Base-by-base conservation (phyloP, 139 green algal genomes). In the Penium margaritaceum region DNA sequence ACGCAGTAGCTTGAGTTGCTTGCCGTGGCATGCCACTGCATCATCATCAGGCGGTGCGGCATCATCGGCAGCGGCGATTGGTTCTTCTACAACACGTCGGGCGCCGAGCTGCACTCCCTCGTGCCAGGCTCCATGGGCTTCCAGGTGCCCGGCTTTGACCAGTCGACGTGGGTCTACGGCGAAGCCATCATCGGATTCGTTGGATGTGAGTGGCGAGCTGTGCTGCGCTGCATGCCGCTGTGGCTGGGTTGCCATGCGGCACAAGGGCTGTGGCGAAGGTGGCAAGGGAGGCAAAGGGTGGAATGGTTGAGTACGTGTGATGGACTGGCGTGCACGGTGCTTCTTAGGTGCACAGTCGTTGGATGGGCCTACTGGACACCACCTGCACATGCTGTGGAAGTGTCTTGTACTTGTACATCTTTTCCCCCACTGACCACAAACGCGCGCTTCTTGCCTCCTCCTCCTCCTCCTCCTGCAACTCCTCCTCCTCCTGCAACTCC, bases 181-280 rank as follows among this genome's bases (percentile, higher is more conserved):
- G 24, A n/a, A 24, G 51, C 51, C 14, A 60, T 60, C 51, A 60
- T 60, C 15, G 51, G 51, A 9, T 60, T 33, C 30, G 51, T 60
- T 19, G 51, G 51, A 60, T 60, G 51, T 60, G 30, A n/a, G 51
- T 60, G 44, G 19, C n/a, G n/a, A n/a, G n/a, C n/a, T n/a, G n/a
- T n/a, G n/a, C n/a, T n/a, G n/a, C n/a, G n/a, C n/a, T n/a, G n/a
- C n/a, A n/a, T n/a, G n/a, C n/a, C n/a, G n/a, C n/a, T n/a, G n/a
- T n/a, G n/a, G n/a, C n/a, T n/a, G n/a, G n/a, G n/a, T n/a, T n/a
- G n/a, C n/a, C n/a, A n/a, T n/a, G n/a, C n/a, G n/a, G n/a, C n/a
- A n/a, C n/a, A n/a, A n/a, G n/a, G n/a, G n/a, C n/a, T n/a, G n/a
- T n/a, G n/a, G n/a, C n/a, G n/a, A n/a, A n/a, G n/a, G n/a, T n/a